These are phyloP conservation scores for Phytophthora syringae DNA, from an alignment of 352 stramenopile genomes.

Conservation along the genomic window DNA sequence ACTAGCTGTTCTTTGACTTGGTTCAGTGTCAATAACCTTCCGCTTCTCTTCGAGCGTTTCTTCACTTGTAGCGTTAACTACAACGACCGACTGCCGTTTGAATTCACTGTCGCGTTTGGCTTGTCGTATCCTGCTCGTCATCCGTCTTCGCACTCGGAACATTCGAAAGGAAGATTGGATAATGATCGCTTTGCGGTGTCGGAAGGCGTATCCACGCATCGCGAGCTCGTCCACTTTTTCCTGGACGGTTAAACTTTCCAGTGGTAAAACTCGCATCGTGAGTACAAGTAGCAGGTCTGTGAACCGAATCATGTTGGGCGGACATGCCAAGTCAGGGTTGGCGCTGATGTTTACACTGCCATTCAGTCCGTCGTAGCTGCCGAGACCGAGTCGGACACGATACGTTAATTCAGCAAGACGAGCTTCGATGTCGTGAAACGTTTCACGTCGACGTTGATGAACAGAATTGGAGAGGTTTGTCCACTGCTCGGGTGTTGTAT, in stretches of 20 bases:
- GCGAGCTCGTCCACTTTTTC: constrained; percentile 87
- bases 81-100: constrained; percentile 1
- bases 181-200: constrained; percentile 60
- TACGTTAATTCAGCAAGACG: constrained; percentile 71
- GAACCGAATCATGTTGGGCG: constrained; percentile 77
- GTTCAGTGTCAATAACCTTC: not conserved
- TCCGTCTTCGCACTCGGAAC: constrained; percentile 50
- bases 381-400: constrained; percentile 65
- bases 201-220: constrained; percentile 71
- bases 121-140: constrained; percentile 19
- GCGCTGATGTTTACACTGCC: constrained; percentile 21
- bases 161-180: constrained; percentile 75
- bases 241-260: constrained; percentile 77
- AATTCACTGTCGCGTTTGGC: constrained; percentile 11
- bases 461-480: constrained; percentile 34
- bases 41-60: constrained; percentile 1
- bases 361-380: constrained; percentile 50
- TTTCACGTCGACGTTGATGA: constrained; percentile 54
- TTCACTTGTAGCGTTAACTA: not conserved
- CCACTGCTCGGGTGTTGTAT: constrained; percentile 40
- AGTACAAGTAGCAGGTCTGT: constrained; percentile 77
- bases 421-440: constrained; percentile 77
- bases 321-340: constrained; percentile 34
- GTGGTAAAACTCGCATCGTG: constrained; percentile 65
- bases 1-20: constrained; percentile 3